phyloP scores from a whole-genome alignment of 2,329 filamentous ascomycete species.

The Hypoxylon sp. region DNA sequence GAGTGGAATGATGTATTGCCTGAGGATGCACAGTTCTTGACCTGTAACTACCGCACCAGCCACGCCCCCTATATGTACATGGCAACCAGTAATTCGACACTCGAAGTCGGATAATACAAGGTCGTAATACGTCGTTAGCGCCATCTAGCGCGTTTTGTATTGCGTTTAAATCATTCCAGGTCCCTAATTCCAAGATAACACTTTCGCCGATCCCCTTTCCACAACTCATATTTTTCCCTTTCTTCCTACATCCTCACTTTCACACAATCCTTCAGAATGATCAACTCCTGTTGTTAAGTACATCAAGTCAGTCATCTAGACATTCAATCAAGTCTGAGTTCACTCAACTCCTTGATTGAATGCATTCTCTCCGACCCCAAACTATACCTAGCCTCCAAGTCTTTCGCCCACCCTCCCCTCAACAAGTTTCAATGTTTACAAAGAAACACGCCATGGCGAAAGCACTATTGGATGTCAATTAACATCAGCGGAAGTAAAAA shows the following conservation, averaged over 20 bases:
- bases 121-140: background rate
- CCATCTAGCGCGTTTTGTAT: background rate
- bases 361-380: background rate
- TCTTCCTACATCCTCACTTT: background rate
- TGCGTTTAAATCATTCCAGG: background rate
- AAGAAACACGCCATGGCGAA: background rate
- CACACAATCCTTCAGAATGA: background rate
- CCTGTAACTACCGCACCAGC: background rate
- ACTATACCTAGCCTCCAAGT: background rate
- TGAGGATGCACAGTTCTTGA: background rate
- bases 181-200: background rate
- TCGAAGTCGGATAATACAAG: background rate
- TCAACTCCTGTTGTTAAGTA: background rate
- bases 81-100: background rate
- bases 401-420: background rate
- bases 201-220: background rate
- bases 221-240: slow-evolving; percentile 1
- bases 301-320: background rate
- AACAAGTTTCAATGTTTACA: background rate
- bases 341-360: background rate
- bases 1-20: background rate
- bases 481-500: background rate
- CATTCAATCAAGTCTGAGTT: background rate
- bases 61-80: background rate
- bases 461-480: background rate